Evolutionary conservation across 2,329 filamentous ascomycete genomes (phyloP), one percentile per base, ranked within the genome.

Genomic region (Neofusicoccum cordaticola): DNA sequence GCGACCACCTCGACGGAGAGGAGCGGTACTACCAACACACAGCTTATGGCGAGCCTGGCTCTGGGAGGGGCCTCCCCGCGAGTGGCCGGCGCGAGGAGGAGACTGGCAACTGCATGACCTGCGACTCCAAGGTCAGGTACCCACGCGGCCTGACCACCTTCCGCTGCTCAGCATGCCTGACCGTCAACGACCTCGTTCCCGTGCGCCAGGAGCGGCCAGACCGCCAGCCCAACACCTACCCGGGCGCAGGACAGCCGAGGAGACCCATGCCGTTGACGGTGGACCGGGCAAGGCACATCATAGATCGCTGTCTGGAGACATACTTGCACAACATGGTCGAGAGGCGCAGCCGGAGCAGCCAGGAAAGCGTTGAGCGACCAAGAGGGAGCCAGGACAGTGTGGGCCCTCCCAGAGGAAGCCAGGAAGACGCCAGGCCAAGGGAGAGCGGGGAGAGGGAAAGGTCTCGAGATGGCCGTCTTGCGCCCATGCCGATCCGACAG

Each of bases 61-160:
- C 64, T 27, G 31, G 61, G 67, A 71, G 61, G 69, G 74, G 61
- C 70, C 74, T 64, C 68, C 73, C 53, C 15, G 5, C 70, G 79
- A 3, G 77, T 79, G 39, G 83, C 80, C 63, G 72, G 62, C 74
- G 77, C n/a, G 73, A 79, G 19, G 81, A 82, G 68, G 81, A 83
- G 34, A 88, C 86, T 37, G 90, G 91, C 22, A 88, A 86, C 70
- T 97, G 93, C 75, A 93, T 94, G 86, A 93, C 92, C 39, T 97
- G 93, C 76, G 90, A 89, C 71, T 90, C 90, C 63, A 86, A 88
- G 64, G 89, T 96, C 68, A 85, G 90, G 64, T 96, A 92, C 89
- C 92, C 92, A 1, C 86, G 84, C 67, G 86, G 89, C 62, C 78
- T 93, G 67, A 85, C 85, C 41, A 85, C 89, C 42, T 96, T 95